phyloP scores from a whole-genome alignment of 441 rosid genomes.

The Corymbia calophylla region DNA sequence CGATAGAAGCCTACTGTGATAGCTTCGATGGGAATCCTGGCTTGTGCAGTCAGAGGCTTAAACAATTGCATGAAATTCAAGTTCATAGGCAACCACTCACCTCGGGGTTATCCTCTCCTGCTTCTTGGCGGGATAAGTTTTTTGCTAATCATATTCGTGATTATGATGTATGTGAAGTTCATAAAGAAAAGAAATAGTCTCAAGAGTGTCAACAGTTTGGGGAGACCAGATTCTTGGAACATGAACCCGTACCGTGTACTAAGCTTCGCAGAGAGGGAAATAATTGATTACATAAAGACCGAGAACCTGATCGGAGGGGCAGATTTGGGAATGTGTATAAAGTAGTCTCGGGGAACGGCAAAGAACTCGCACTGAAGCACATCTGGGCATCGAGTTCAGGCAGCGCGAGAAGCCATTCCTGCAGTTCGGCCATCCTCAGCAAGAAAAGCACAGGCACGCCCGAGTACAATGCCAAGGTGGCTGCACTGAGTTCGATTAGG shows the following conservation, averaged over 20 bases:
- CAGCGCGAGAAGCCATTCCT: slow-evolving; percentile 12
- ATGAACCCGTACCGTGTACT: too few species aligned
- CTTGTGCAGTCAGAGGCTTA: slow-evolving; percentile 32
- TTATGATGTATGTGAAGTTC: slow-evolving; percentile 22
- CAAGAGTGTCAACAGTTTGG: slow-evolving; percentile 5
- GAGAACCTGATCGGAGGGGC: slow-evolving; percentile 56
- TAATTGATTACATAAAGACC: slow-evolving; percentile 29
- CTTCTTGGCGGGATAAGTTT: slow-evolving; percentile 18
- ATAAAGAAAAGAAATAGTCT: not conserved
- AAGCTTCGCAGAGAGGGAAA: slow-evolving; percentile 42
- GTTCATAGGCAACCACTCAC: slow-evolving; percentile 10
- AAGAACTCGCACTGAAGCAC: slow-evolving; percentile 56
- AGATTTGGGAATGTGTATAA: slow-evolving; percentile 57
- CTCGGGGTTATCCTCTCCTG: slow-evolving; percentile 14
- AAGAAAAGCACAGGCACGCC: slow-evolving; percentile 10
- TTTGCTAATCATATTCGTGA: slow-evolving; percentile 14
- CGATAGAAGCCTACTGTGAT: slow-evolving; percentile 21
- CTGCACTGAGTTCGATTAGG: slow-evolving; percentile 38
- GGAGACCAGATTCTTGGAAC: slow-evolving; percentile 31
- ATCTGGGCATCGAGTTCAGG: slow-evolving; percentile 20
- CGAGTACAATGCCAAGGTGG: slow-evolving; percentile 45
- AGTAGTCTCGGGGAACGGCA: slow-evolving; percentile 34
- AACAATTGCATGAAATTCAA: slow-evolving; percentile 25
- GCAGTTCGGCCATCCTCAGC: slow-evolving; percentile 23
- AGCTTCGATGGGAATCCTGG: slow-evolving; percentile 40